phyloP scores from a whole-genome alignment of 2,329 filamentous ascomycete species.

The Cordyceps pruinosa region DNA sequence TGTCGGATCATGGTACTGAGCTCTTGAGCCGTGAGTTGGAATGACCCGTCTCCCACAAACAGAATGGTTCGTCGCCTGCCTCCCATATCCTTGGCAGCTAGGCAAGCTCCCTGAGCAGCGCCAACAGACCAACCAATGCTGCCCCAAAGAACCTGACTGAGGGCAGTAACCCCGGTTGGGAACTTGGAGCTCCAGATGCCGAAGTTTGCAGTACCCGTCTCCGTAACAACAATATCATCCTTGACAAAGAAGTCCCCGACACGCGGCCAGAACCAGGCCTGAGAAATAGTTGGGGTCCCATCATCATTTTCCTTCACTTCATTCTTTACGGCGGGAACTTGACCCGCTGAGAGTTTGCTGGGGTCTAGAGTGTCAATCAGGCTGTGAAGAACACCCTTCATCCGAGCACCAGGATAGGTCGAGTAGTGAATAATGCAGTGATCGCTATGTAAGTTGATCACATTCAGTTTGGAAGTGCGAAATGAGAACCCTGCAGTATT shows the following conservation, averaged over 20 bases:
- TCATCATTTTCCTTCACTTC: slow-evolving; percentile 37
- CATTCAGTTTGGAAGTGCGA: slow-evolving; percentile 65
- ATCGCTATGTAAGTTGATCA: slow-evolving; percentile 74
- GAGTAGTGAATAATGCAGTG: slow-evolving; percentile 69
- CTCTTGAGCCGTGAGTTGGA: slow-evolving; percentile 81
- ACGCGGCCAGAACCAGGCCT: slow-evolving; percentile 71
- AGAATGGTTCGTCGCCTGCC: slow-evolving; percentile 62
- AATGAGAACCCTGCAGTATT: slow-evolving; percentile 81
- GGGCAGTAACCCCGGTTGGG: slow-evolving; percentile 66
- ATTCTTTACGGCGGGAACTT: slow-evolving; percentile 48
- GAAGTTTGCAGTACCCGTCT: slow-evolving; percentile 84
- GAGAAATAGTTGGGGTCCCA: slow-evolving; percentile 46
- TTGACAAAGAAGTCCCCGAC: slow-evolving; percentile 65
- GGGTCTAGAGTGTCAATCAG: slow-evolving; percentile 55
- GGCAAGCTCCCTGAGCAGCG: slow-evolving; percentile 57
- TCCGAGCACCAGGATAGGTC: slow-evolving; percentile 68
- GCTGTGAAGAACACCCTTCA: slow-evolving; percentile 71
- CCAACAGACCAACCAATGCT: slow-evolving; percentile 56
- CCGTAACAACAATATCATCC: slow-evolving; percentile 74
- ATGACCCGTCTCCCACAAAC: slow-evolving; percentile 82
- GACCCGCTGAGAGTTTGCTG: slow-evolving; percentile 47
- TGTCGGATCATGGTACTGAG: slow-evolving; percentile 76
- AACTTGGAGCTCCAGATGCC: slow-evolving; percentile 83
- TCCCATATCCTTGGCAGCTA: slow-evolving; percentile 62
- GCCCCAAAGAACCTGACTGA: slow-evolving; percentile 73